Evolutionary conservation across 257 asterid species (phyloP).

Genomic region (Penstemon newberryi): DNA sequence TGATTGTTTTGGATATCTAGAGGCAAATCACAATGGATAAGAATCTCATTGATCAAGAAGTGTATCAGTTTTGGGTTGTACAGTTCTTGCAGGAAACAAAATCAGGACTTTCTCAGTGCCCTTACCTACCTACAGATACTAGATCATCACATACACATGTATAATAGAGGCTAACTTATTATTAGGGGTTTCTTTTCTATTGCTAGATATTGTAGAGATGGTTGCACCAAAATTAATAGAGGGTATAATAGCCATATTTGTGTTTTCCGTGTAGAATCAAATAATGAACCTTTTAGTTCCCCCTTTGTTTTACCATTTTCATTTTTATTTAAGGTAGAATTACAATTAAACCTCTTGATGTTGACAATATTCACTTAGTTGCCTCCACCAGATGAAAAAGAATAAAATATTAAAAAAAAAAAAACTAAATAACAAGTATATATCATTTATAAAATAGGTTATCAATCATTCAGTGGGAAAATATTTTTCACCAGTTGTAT

Average conservation of each 20-base stretch:
- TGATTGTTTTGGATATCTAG: conserved; percentile 28
- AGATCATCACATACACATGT: background rate
- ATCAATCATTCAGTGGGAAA: no score
- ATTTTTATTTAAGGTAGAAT: background rate
- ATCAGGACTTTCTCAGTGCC: conserved; percentile 19
- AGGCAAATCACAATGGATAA: background rate
- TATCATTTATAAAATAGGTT: no score
- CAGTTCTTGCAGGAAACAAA: conserved; percentile 41
- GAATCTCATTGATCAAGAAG: conserved; percentile 31
- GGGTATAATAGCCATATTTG: conserved; percentile 9
- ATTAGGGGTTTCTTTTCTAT: conserved; percentile 23
- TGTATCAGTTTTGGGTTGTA: conserved; percentile 40
- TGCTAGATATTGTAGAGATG: conserved; percentile 22
- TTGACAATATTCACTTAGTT: no score
- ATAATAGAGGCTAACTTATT: conserved; percentile 22
- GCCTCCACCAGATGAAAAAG: no score
- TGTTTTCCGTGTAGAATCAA: conserved; percentile 11
- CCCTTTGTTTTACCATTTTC: background rate
- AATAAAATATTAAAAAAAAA: no score
- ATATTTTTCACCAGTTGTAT: no score
- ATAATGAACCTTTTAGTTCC: background rate
- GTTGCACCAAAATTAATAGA: conserved; percentile 7
- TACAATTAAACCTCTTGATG: background rate
- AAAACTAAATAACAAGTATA: no score
- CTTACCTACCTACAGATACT: conserved; percentile 7